Base-by-base conservation (phyloP, 2,329 filamentous ascomycete species). In the Fusarium caatingaense region DNA sequence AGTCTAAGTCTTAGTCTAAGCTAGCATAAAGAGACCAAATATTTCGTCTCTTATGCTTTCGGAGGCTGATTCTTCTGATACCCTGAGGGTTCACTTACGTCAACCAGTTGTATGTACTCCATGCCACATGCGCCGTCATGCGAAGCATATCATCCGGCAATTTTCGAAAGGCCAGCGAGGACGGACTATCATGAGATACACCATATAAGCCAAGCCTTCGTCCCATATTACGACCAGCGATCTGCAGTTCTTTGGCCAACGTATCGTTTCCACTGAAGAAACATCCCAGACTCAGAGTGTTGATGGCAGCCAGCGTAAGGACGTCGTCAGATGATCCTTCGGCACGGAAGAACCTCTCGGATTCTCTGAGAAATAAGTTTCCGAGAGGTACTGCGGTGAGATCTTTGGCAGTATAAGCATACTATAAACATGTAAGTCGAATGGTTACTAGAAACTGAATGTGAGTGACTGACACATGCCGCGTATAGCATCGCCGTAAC, bases 401-500 rank as follows among this genome's bases (percentile, higher is more conserved):
- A 5, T 60, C 58, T 2, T 7, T 42, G 2, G 58, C 58, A 3
- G 34, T 59, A 15, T 15, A 60, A 3, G 58, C 53, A 16, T 60
- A 55, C 58, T 60, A 10, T 2, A 5, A 11, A 9, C 0, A 2
- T 1, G 37, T 55, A 6, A 28, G 45, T 28, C 16, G 40, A 32
- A 5, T 13, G 15, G 2, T 15, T 15, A 32, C 30, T 16, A 32
- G 8, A 32, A 8, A 32, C 30, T 9, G 9, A 5, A 27, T 1
- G 3, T 27, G 27, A 11, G 30, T 18, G 8, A 34, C 53, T 15
- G 8, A 60, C 58, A 3, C 58, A 60, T n/a, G 44, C 58, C 15
- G 59, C 44, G 10, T 60, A 60, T 23, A 60, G 8, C 10, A 60
- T 28, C 5, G 44, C 15, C 10, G 54, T 60, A 8, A 60, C 58